phyloP scores from a whole-genome alignment of 2,329 filamentous ascomycete genomes.

The Thielaviopsis punctulata region DNA sequence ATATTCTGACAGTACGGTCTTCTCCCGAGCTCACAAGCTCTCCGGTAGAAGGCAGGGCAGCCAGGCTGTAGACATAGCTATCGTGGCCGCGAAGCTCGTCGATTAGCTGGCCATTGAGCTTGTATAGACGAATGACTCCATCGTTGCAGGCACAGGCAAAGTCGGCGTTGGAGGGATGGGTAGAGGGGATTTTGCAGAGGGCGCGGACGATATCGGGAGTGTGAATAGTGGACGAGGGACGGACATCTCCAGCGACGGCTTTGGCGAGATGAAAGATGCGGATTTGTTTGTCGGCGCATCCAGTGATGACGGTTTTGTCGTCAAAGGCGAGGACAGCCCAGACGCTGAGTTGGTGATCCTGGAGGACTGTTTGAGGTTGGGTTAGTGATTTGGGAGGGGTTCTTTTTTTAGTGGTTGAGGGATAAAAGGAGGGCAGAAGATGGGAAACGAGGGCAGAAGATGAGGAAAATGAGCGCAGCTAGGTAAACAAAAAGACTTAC shows the following conservation, averaged over 20 bases:
- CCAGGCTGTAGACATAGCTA: constrained; percentile 82
- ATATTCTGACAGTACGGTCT: constrained; percentile 82
- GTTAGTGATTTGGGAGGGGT: not conserved
- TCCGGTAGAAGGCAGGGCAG: constrained; percentile 59
- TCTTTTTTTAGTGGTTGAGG: too few species aligned
- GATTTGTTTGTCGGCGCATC: constrained; percentile 77
- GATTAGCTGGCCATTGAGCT: constrained; percentile 57
- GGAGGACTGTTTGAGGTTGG: constrained; percentile 27
- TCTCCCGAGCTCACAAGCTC: constrained; percentile 85
- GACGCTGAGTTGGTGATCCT: constrained; percentile 60
- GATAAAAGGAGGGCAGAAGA: not conserved
- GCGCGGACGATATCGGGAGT: constrained; percentile 75
- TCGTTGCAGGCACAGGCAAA: constrained; percentile 93
- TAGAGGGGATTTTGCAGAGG: constrained; percentile 61
- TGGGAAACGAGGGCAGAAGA: not conserved
- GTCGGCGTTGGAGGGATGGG: constrained; percentile 68
- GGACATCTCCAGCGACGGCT: constrained; percentile 35
- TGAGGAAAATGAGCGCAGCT: not conserved
- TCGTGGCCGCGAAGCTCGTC: constrained; percentile 75
- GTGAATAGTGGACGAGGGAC: constrained; percentile 36
- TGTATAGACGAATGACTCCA: constrained; percentile 76
- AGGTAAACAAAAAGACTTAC: constrained; percentile 13
- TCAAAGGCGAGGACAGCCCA: constrained; percentile 86
- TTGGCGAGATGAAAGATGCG: constrained; percentile 61
- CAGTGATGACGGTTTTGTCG: constrained; percentile 68